These are phyloP conservation scores for Earliella scabrosa DNA, from an alignment of 1,284 basidiomycete species.

Conservation along the genomic window DNA sequence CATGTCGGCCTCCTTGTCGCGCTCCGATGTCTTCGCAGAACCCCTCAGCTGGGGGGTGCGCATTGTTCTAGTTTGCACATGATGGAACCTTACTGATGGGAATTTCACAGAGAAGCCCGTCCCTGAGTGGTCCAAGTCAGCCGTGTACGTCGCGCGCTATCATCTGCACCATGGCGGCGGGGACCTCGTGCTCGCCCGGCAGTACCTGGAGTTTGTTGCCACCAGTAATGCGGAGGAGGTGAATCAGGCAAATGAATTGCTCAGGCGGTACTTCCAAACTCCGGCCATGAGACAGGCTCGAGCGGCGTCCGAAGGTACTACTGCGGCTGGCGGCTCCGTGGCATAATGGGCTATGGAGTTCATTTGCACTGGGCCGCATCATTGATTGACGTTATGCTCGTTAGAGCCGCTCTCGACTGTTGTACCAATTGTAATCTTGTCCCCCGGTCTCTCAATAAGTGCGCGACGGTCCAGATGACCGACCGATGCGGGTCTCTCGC, in stretches of 20 bases:
- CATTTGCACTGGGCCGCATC: too few species aligned
- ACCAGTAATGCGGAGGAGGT: constrained; percentile 80
- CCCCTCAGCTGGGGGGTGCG: not conserved
- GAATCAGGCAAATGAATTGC: constrained; percentile 59
- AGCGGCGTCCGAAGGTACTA: constrained; percentile 5
- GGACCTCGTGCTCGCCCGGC: constrained; percentile 62
- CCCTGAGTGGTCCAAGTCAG: constrained; percentile 79
- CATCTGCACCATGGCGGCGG: constrained; percentile 66
- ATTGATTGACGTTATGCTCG: too few species aligned
- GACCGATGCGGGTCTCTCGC: too few species aligned
- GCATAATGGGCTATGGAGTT: too few species aligned
- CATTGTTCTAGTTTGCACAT: not conserved
- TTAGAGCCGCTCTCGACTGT: too few species aligned
- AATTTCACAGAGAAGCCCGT: constrained; percentile 59
- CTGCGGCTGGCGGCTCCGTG: not conserved
- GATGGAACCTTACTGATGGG: not conserved
- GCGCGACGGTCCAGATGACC: too few species aligned
- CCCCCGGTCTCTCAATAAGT: too few species aligned
- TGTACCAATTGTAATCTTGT: too few species aligned
- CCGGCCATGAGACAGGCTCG: constrained; percentile 12
- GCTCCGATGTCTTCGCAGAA: not conserved
- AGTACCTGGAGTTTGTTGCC: constrained; percentile 75
- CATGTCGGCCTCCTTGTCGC: not conserved
- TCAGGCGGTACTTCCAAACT: constrained; percentile 20
- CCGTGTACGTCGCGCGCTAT: constrained; percentile 80